These are phyloP conservation scores for Tillandsia leiboldiana DNA, from an alignment of 176 grass and related monocot genomes.

Conservation along the genomic window DNA sequence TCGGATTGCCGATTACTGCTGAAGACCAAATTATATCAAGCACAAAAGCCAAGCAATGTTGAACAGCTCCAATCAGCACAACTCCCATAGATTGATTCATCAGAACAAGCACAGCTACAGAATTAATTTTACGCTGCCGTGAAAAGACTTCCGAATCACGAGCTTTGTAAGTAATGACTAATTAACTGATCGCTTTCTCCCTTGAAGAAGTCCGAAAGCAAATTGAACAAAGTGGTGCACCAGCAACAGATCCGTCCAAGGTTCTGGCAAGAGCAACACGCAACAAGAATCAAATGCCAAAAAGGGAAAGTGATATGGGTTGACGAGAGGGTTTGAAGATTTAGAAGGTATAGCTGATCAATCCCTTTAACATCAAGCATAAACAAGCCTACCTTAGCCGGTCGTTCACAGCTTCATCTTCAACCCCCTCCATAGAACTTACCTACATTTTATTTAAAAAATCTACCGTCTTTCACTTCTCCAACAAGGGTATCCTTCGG, in stretches of 20 bases:
- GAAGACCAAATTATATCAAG: constrained; percentile 46
- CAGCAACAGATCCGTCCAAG: constrained; percentile 38
- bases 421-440: constrained; percentile 19
- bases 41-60: constrained; percentile 51
- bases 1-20: constrained; percentile 31
- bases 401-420: constrained; percentile 43
- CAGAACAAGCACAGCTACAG: constrained; percentile 38
- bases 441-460: constrained; percentile 14
- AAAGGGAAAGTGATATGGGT: constrained; percentile 2
- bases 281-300: constrained; percentile 58
- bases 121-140: constrained; percentile 28
- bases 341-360: constrained; percentile 11
- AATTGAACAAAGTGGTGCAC: constrained; percentile 35
- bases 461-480: constrained; percentile 16
- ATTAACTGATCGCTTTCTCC: constrained; percentile 32
- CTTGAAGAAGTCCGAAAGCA: constrained; percentile 34
- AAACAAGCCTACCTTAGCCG: constrained; percentile 57
- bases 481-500: constrained; percentile 13
- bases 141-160: constrained; percentile 19
- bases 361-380: constrained; percentile 21
- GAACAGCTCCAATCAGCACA: constrained; percentile 60
- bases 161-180: constrained; percentile 31
- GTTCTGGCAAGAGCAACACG: constrained; percentile 71
- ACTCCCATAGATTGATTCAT: constrained; percentile 32
- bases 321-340: constrained; percentile 19